Conservation (phyloP, 1,284 basidiomycete genomes). For the Rhizoctonia solani region DNA sequence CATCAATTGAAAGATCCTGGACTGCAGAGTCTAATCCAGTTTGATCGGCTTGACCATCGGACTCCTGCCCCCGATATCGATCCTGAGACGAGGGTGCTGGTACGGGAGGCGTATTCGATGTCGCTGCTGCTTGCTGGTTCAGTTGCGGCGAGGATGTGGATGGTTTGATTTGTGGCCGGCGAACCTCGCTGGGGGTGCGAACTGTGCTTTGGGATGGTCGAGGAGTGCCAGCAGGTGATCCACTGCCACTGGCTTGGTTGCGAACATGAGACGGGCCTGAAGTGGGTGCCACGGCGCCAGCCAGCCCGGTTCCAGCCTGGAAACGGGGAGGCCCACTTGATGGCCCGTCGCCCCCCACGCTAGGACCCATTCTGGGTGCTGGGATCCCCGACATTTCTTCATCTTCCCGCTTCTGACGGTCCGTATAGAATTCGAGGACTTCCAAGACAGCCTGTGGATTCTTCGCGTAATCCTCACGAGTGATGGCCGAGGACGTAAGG, state of each 20-base stretch:
- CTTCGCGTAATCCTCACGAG: constrained; percentile 94
- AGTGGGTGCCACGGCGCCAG: constrained; percentile 52
- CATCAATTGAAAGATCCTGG: constrained; percentile 3
- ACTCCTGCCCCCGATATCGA: not conserved
- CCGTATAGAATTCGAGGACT: constrained; percentile 97
- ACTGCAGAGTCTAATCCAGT: not conserved
- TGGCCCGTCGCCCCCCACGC: not conserved
- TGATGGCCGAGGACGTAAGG: constrained; percentile 95
- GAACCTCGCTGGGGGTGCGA: constrained; percentile 37
- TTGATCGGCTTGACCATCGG: not conserved
- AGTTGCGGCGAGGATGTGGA: constrained; percentile 3
- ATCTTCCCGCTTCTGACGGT: constrained; percentile 90
- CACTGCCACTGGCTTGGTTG: not conserved
- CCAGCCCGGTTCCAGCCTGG: constrained; percentile 83
- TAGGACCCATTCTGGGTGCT: constrained; percentile 17
- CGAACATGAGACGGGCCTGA: constrained; percentile 26
- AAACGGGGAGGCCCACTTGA: constrained; percentile 62
- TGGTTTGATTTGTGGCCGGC: constrained; percentile 48
- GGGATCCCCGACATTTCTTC: constrained; percentile 55
- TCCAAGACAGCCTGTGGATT: constrained; percentile 97
- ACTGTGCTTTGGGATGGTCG: constrained; percentile 45
- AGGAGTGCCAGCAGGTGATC: not conserved
- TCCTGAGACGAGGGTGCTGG: not conserved
- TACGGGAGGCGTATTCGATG: constrained; percentile 9
- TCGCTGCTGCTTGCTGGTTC: not conserved